Conservation (phyloP, 192 early-diverging fungal species). For the Podila clonocystis region DNA sequence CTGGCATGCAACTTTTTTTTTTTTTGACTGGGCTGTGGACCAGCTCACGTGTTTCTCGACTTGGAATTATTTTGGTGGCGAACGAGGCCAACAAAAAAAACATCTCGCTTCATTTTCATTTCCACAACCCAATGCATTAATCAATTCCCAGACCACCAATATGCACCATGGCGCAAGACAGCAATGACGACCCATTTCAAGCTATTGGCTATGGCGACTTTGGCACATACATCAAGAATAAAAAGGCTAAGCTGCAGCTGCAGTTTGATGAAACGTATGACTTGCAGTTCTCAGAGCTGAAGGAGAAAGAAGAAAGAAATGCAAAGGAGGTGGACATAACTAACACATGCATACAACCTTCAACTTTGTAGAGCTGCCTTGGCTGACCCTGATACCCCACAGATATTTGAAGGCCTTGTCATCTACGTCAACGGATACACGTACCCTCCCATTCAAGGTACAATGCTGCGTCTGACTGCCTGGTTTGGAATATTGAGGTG, state of each 20-base stretch:
- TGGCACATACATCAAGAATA: constrained; percentile 58
- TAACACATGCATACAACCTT: background rate
- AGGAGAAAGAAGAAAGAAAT: background rate
- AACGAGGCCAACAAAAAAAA: background rate
- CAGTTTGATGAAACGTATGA: constrained; percentile 57
- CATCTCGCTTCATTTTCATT: background rate
- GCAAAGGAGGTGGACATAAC: background rate
- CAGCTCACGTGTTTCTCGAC: background rate
- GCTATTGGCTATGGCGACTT: constrained; percentile 61
- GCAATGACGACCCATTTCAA: constrained; percentile 52
- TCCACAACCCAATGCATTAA: background rate
- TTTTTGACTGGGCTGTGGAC: background rate
- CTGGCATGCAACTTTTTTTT: background rate
- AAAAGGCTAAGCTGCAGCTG: constrained; percentile 57
- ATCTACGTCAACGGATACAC: constrained; percentile 82
- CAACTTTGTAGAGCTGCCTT: constrained; percentile 12
- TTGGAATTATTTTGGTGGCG: background rate
- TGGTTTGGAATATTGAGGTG: constrained; percentile 41
- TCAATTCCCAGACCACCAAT: background rate
- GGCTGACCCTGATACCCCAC: constrained; percentile 22
- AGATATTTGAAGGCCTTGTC: constrained; percentile 54
- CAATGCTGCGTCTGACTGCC: background rate
- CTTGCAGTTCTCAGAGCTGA: background rate
- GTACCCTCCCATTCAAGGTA: constrained; percentile 56
- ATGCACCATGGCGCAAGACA: constrained; percentile 22